Conservation (phyloP, 2,329 filamentous ascomycete genomes). For the Ascochyta pisi region DNA sequence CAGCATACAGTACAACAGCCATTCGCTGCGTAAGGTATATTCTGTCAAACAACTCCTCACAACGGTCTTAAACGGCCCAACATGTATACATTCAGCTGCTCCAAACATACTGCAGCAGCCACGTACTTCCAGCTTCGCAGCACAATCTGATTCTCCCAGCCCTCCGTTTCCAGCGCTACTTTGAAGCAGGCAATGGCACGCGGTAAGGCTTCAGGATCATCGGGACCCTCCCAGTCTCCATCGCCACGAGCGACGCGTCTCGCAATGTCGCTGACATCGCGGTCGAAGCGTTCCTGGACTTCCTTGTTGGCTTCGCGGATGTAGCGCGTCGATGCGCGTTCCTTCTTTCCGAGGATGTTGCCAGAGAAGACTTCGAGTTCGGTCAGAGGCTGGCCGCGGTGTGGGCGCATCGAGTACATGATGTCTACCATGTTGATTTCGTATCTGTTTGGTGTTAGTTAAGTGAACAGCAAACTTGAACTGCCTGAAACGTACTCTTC, state of each 20-base stretch:
- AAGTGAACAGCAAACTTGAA: background rate
- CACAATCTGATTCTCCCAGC: constrained; percentile 35
- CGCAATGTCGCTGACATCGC: constrained; percentile 53
- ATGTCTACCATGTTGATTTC: constrained; percentile 59
- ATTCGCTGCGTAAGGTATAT: background rate
- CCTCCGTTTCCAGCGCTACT: constrained; percentile 48
- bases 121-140: constrained; percentile 62
- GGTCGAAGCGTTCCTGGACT: constrained; percentile 51
- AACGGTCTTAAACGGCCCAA: constrained; percentile 20
- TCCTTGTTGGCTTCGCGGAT: constrained; percentile 39
- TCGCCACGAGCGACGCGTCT: constrained; percentile 54
- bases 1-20: background rate
- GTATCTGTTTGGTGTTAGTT: constrained; percentile 50
- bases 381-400: constrained; percentile 38
- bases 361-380: constrained; percentile 61
- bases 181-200: constrained; percentile 59
- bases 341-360: constrained; percentile 61
- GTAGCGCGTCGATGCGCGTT: constrained; percentile 43
- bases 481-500: constrained; percentile 26
- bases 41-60: constrained; percentile 9
- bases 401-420: constrained; percentile 50
- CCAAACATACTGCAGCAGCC: constrained; percentile 58
- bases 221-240: constrained; percentile 31
- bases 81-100: constrained; percentile 52
- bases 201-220: constrained; percentile 52